Base-by-base conservation (phyloP, 768 basidiomycete genomes). In the Lactarius quietus region DNA sequence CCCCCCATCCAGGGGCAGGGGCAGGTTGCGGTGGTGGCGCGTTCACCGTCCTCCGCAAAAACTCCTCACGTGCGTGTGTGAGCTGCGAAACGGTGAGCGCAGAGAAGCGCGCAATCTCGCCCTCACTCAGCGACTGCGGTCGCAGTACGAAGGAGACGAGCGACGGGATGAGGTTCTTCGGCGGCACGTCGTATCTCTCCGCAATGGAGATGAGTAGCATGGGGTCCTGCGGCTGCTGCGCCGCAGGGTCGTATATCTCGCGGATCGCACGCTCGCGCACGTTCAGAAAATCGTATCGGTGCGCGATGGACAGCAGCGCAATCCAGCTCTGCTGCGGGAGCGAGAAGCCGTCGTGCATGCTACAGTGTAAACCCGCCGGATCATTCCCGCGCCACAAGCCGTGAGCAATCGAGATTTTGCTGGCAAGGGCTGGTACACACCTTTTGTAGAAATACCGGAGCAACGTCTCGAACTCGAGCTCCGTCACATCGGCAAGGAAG, bases 391-490 rank as follows among this genome's bases (percentile, higher is more conserved):
- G n/a, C n/a, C n/a, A n/a, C n/a, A n/a, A n/a, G n/a, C n/a, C n/a
- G 14, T 33, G 33, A 33, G 60, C 17, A 15, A 39, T 39, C 39
- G 39, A 18, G 39, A 15, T 39, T 39, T 39, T n/a, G n/a, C n/a
- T n/a, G n/a, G n/a, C n/a, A n/a, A n/a, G n/a, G n/a, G n/a, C n/a
- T n/a, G n/a, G n/a, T 23, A 29, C 53, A 6, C 5, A 67, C 66
- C 57, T 33, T 35, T 67, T 59, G 53, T 66, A 68, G 36, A 68
- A 56, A 36, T 59, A 59, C n/a, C 52, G 54, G 29, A 67, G 35
- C 9, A 68, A 48, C 20, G 68, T 63, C 53, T 63, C 59, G 28
- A 68, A 68, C 33, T 68, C 68, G 26, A 62, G 41, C 28, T 39
- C 54, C 20, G 65, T 68, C 36, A 67, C 57, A 15, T 36, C 57